These are phyloP conservation scores for Annona squamosa DNA, from an alignment of 164 flowering plant species.

Conservation along the genomic window DNA sequence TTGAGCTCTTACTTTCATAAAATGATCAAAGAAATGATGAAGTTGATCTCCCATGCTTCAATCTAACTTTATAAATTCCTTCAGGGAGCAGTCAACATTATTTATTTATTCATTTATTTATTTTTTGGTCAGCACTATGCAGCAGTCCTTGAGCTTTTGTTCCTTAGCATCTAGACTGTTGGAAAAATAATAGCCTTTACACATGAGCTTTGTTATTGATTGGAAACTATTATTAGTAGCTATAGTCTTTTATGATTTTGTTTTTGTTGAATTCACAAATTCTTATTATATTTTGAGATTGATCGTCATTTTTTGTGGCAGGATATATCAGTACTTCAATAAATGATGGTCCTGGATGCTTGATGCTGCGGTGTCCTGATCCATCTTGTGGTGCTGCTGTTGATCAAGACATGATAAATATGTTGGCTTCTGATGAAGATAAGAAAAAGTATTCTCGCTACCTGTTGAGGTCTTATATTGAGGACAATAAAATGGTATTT, in stretches of 20 bases:
- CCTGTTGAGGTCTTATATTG: slow-evolving; percentile 75
- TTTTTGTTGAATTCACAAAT: too few relatives aligned
- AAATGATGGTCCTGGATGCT: slow-evolving; percentile 93
- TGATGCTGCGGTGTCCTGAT: slow-evolving; percentile 82
- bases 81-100: not conserved
- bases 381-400: slow-evolving; percentile 86
- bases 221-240: not conserved
- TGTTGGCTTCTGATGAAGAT: slow-evolving; percentile 55
- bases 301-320: slow-evolving; percentile 12
- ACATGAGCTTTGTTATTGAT: not conserved
- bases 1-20: not conserved
- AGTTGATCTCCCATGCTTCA: not conserved
- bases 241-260: too few relatives aligned
- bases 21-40: not conserved
- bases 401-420: slow-evolving; percentile 70
- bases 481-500: slow-evolving; percentile 77
- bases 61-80: not conserved
- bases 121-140: too few relatives aligned
- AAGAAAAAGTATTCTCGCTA: slow-evolving; percentile 71
- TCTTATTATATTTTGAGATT: not conserved
- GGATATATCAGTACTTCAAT: slow-evolving; percentile 78
- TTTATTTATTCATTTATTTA: too few relatives aligned
- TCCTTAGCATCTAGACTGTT: not conserved
- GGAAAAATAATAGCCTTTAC: not conserved
- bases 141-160: not conserved